Percentiles rank a stretch among this genome's conserved stretches.
These are phyloP conservation scores for Barnettozyma sucrosica DNA, from an alignment of 805 yeast genomes.

Conservation along the genomic window DNA sequence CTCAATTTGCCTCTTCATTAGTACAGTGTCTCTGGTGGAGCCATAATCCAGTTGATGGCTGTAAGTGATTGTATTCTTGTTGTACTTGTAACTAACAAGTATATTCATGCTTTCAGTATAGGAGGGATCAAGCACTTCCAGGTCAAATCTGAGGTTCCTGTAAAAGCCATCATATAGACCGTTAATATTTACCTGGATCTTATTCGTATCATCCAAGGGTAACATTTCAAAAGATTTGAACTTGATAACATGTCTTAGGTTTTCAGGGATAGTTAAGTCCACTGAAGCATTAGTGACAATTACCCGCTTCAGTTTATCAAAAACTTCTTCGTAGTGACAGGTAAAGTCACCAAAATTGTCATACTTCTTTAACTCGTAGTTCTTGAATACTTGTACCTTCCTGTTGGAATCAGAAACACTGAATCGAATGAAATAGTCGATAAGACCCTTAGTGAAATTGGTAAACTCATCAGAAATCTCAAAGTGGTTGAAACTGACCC, in stretches of 20 bases:
- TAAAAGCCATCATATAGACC: slow-evolving; percentile 21
- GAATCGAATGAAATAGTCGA: background rate
- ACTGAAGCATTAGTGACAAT: slow-evolving; percentile 1
- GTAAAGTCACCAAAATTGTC: background rate
- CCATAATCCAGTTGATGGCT: background rate
- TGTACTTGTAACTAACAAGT: slow-evolving; percentile 9
- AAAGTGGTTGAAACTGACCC: slow-evolving; percentile 4
- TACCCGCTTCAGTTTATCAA: slow-evolving; percentile 3
- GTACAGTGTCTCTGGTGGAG: slow-evolving; percentile 26
- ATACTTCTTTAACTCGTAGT: slow-evolving; percentile 1
- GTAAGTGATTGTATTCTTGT: slow-evolving; percentile 2
- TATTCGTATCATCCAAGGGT: background rate
- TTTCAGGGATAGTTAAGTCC: background rate
- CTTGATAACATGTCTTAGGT: background rate
- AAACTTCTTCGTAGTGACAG: background rate
- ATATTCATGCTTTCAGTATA: slow-evolving; percentile 7
- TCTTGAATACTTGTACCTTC: background rate
- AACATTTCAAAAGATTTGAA: slow-evolving; percentile 3
- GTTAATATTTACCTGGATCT: slow-evolving; percentile 10
- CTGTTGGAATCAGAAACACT: background rate
- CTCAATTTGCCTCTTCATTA: slow-evolving; percentile 34
- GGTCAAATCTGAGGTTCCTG: slow-evolving; percentile 15
- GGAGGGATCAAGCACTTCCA: slow-evolving; percentile 5
- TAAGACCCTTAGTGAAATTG: background rate
- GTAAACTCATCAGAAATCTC: background rate